phyloP scores from a whole-genome alignment of 176 grass and related monocot species.

The Alopecurus myosuroides region DNA sequence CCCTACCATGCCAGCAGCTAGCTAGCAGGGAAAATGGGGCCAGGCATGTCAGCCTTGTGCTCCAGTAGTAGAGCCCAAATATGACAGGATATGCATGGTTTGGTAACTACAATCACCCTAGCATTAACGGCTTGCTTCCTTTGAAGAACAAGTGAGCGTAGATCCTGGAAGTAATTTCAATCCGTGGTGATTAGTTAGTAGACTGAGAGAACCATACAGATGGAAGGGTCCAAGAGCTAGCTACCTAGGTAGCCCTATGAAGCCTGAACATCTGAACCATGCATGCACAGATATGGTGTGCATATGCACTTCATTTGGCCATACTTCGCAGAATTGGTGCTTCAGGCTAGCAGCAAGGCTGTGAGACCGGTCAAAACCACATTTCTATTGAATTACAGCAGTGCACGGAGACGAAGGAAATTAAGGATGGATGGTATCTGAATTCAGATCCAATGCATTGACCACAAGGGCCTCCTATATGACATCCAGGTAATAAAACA shows the following conservation, averaged over 20 bases:
- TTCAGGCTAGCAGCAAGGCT: neutral
- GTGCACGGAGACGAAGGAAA: neutral
- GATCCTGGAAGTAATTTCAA: slow-evolving; percentile 12
- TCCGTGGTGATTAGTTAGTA: neutral
- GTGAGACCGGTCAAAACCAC: neutral
- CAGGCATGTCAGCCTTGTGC: slow-evolving; percentile 25
- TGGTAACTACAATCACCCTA: neutral
- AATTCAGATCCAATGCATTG: too few species aligned
- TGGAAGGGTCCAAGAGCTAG: neutral
- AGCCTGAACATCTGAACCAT: neutral
- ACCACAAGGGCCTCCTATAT: too few species aligned
- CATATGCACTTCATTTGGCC: neutral
- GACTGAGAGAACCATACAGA: neutral
- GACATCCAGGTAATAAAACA: too few species aligned
- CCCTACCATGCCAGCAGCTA: neutral
- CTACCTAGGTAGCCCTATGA: neutral
- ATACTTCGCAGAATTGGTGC: neutral
- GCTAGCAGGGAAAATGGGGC: neutral
- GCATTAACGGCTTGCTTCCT: neutral
- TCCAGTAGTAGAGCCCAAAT: neutral
- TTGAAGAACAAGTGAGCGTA: neutral
- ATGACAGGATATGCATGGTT: neutral
- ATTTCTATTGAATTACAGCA: neutral
- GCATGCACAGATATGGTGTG: neutral
- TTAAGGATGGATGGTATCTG: neutral